Evolutionary conservation across 2,329 filamentous ascomycete genomes (phyloP).

Genomic region (Pseudogymnoascus sp.): DNA sequence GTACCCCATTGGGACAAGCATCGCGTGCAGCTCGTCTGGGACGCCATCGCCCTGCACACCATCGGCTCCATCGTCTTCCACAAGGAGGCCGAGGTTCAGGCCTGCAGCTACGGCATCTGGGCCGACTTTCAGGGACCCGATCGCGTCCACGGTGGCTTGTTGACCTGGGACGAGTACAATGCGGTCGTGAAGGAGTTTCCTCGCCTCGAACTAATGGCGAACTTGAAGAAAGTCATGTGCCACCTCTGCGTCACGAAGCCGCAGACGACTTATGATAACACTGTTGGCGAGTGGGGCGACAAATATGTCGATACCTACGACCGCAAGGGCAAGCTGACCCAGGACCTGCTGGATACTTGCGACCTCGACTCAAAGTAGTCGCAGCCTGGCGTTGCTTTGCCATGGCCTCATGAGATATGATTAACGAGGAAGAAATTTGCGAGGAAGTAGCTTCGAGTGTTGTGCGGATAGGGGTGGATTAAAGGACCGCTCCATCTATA

Average conservation of each 20-base stretch:
- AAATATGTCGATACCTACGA: slow-evolving; percentile 31
- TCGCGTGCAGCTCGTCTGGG: slow-evolving; percentile 40
- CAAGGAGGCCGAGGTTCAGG: slow-evolving; percentile 37
- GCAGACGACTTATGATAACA: slow-evolving; percentile 30
- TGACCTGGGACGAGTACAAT: slow-evolving; percentile 30
- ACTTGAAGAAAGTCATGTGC: slow-evolving; percentile 28
- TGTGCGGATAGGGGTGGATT: no score
- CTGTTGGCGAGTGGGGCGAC: slow-evolving; percentile 30
- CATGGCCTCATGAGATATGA: neutral
- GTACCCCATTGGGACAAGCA: slow-evolving; percentile 32
- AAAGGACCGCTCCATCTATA: no score
- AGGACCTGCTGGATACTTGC: slow-evolving; percentile 23
- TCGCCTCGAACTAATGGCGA: slow-evolving; percentile 28
- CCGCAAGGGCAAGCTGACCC: slow-evolving; percentile 27
- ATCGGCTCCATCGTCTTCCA: slow-evolving; percentile 32
- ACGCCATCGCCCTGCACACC: slow-evolving; percentile 41
- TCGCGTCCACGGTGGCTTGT: slow-evolving; percentile 14
- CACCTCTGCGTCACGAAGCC: slow-evolving; percentile 32
- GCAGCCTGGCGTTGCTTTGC: neutral
- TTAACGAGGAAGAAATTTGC: neutral
- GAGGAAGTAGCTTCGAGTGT: no score
- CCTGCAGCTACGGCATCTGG: slow-evolving; percentile 28
- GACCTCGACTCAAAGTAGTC: slow-evolving; percentile 10
- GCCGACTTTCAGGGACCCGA: slow-evolving; percentile 34
- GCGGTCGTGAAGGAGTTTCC: slow-evolving; percentile 28